These are phyloP conservation scores for Xylariaceae sp. DNA, from an alignment of 2,329 filamentous ascomycete species.

Conservation along the genomic window DNA sequence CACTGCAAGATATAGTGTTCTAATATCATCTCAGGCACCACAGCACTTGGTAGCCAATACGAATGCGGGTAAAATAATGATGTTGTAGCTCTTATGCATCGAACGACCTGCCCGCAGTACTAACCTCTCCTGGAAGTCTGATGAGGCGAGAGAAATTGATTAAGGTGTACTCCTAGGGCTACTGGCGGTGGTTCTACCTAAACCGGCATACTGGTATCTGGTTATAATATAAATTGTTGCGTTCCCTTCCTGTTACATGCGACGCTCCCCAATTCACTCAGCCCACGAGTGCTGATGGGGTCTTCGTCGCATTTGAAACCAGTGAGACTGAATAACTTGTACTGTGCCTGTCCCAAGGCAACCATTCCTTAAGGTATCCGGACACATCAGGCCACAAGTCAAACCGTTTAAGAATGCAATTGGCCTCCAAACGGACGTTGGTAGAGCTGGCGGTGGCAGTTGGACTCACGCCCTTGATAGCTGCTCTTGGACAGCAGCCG, in stretches of 20 bases:
- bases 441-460: conserved; percentile 8
- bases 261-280: not conserved
- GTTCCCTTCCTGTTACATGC: not conserved
- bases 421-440: conserved; percentile 1
- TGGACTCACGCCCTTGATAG: conserved; percentile 11
- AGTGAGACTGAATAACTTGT: not conserved
- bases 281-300: not conserved
- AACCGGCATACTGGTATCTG: not conserved
- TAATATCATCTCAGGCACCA: conserved; percentile 19
- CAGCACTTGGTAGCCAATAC: conserved; percentile 15
- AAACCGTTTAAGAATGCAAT: conserved; percentile 5
- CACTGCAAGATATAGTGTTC: conserved; percentile 1
- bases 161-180: not conserved
- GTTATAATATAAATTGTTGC: conserved; percentile 8
- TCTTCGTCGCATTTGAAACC: not conserved
- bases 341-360: not conserved
- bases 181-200: conserved; percentile 3
- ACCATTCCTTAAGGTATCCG: not conserved
- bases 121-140: conserved; percentile 8
- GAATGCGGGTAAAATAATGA: conserved; percentile 19
- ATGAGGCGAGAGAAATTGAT: not conserved
- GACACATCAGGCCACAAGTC: not conserved
- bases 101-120: conserved; percentile 7
- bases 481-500: conserved; percentile 34
- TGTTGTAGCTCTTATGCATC: conserved; percentile 6